Evolutionary conservation across 805 yeast genomes (phyloP).

Genomic region (Ogataea dorogensis): DNA sequence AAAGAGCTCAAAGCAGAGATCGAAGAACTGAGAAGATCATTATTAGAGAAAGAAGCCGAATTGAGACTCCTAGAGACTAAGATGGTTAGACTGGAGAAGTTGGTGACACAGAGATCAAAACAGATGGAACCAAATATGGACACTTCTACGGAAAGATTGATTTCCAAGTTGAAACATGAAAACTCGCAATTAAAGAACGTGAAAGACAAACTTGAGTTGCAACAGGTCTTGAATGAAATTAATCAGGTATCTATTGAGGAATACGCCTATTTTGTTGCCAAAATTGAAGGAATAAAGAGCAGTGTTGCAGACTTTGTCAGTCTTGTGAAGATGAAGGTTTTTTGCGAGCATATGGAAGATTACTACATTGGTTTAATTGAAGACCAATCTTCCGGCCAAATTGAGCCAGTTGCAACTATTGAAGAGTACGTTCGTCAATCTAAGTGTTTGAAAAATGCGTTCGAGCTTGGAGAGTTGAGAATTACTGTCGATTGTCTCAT

Average conservation of each 20-base stretch:
- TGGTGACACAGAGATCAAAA: constrained; percentile 2
- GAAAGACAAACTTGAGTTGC: constrained; percentile 11
- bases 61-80: constrained; percentile 25
- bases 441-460: constrained; percentile 8
- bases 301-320: constrained; percentile 7
- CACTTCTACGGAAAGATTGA: constrained; percentile 5
- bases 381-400: not conserved
- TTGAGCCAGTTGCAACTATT: not conserved
- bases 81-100: constrained; percentile 37
- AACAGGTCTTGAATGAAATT: constrained; percentile 8
- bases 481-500: constrained; percentile 5
- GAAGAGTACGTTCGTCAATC: constrained; percentile 15
- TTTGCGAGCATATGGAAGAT: constrained; percentile 8
- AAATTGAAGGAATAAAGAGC: constrained; percentile 1
- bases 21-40: constrained; percentile 20
- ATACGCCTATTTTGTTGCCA: constrained; percentile 5
- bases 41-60: constrained; percentile 17
- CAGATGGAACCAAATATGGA: not conserved
- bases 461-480: constrained; percentile 4
- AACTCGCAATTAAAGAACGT: constrained; percentile 16
- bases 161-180: constrained; percentile 17
- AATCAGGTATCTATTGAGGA: constrained; percentile 12
- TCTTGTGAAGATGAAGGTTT: constrained; percentile 11
- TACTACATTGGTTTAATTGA: constrained; percentile 6
- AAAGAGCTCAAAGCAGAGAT: constrained; percentile 42